Base-by-base conservation (phyloP, 495 filamentous ascomycete genomes). In the Daldinia bambusicola region DNA sequence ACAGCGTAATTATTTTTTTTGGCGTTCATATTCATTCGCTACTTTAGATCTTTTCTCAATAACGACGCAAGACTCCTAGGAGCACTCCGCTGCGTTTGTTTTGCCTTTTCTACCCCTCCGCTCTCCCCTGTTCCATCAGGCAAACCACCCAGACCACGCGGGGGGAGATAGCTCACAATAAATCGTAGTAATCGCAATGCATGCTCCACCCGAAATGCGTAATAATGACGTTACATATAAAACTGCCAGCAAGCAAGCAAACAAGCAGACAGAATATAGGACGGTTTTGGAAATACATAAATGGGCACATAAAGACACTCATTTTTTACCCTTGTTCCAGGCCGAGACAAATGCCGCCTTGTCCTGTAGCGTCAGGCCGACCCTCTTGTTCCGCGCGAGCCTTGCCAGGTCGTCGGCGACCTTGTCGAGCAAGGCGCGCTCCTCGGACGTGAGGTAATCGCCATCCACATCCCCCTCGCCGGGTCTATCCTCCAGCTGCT, bases 341-440 rank as follows among this genome's bases (percentile, higher is more conserved):
- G 86, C 86, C 48, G 87, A 80, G 7, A 96, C 86, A 81, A 98
- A 98, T 13, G 86, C 88, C 63, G 84, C 81, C 83, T 99, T 99
- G 43, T 97, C 94, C 74, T 79, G 80, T 64, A 96, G 82, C 1
- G 92, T 92, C 76, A 99, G 77, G 0, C 89, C 93, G 14, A 99
- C 92, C 40, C 96, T 84, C 85, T 95, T 97, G n/a, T 93, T 93
- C 65, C 95, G 85, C 1, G 93, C 94, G 64, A 99, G 78, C 38
- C 95, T 82, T n/a, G 96, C 95, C 55, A 99, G 80, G 13, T 93
- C 89, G 45, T 98, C 95, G 1, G 87, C 92, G 12, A 98, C 88
- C 14, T 86, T 83, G 70, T 97, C 91, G 58, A 94, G 77, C 32
- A 94, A 75, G 52, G 79, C 80, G 70, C 83, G 85, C 74, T 95